These are phyloP conservation scores for Triangularia setosa DNA, from an alignment of 2,329 filamentous ascomycete species.

Conservation along the genomic window DNA sequence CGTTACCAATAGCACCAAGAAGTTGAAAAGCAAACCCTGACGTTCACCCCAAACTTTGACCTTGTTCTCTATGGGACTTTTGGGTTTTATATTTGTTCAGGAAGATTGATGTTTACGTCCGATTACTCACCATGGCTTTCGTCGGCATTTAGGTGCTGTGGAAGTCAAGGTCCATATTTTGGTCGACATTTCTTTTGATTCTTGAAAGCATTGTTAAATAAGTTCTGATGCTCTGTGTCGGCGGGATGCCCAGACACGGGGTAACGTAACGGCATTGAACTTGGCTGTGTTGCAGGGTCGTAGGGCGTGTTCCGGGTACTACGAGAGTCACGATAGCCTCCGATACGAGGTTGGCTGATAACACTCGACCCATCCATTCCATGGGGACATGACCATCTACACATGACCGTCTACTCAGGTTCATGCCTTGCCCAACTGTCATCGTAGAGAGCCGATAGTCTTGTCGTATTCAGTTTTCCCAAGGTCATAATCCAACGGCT, in stretches of 20 bases:
- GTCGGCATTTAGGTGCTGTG: slow-evolving; percentile 43
- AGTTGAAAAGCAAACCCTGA: slow-evolving; percentile 46
- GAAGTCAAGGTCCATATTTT: slow-evolving; percentile 67
- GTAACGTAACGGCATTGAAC: background rate
- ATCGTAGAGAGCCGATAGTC: too few relatives aligned
- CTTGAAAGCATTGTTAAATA: background rate
- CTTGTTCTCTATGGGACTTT: slow-evolving; percentile 61
- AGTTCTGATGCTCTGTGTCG: background rate
- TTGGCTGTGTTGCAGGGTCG: too few relatives aligned
- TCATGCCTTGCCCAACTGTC: too few relatives aligned
- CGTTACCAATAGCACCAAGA: background rate
- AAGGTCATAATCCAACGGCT: too few relatives aligned
- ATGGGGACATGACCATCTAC: too few relatives aligned
- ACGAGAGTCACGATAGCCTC: background rate
- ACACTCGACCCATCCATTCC: too few relatives aligned
- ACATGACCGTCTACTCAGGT: too few relatives aligned
- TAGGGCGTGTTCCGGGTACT: background rate
- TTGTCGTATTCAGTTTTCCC: too few relatives aligned
- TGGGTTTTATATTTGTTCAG: slow-evolving; percentile 62
- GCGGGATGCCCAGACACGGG: background rate
- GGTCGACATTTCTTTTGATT: slow-evolving; percentile 51
- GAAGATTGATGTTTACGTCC: slow-evolving; percentile 57
- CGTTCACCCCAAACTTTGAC: slow-evolving; percentile 80
- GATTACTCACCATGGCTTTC: slow-evolving; percentile 68
- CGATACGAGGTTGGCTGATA: background rate